Evolutionary conservation across 495 filamentous ascomycete genomes (phyloP), one percentile per base, ranked within the genome.

Genomic region (Penicillium coprophilum): DNA sequence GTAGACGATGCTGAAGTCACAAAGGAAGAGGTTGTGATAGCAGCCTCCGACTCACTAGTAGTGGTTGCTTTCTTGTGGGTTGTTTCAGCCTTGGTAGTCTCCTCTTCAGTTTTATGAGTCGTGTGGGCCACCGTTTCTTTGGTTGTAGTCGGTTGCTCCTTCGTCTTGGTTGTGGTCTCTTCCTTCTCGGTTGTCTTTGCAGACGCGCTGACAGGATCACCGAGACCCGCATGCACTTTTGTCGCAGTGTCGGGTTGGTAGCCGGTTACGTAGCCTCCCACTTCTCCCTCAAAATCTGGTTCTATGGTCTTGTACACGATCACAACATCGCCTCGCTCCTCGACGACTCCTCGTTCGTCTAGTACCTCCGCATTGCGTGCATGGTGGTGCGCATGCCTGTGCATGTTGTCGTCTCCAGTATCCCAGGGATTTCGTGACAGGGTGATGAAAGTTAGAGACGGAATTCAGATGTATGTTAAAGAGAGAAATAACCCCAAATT

Each of bases 321-420:
- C 23, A 61, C 60, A 4, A 62, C 21, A 36, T 60, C 50, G 15
- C 40, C 63, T 15, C 56, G 61, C 50, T 50, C 63, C 46, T 60
- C 63, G 2, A 65, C 2, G 21, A 40, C 10, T 17, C 36, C 53
- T 24, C 53, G 45, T 15, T 23, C 57, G 21, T 62, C 56, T n/a
- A 56, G 50, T 46, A 36, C 46, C 54, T 62, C 56, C 32, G 61
- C 53, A 45, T 50, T 55, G 57, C 55, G 58, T 47, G 53, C 56
- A 47, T 67, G 59, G 32, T 66, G 61, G 45, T 70, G 66, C 43
- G 54, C 56, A 58, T 69, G 68, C 44, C 68, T 66, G 49, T 71
- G 68, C 53, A 61, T 64, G 56, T 68, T 70, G 38, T 60, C 58
- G 36, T 31, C 43, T 28, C 34, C 43, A 38, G 41, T 30, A 51